These are phyloP conservation scores for Hydnum rufescens DNA, from an alignment of 768 basidiomycete species.

Conservation along the genomic window DNA sequence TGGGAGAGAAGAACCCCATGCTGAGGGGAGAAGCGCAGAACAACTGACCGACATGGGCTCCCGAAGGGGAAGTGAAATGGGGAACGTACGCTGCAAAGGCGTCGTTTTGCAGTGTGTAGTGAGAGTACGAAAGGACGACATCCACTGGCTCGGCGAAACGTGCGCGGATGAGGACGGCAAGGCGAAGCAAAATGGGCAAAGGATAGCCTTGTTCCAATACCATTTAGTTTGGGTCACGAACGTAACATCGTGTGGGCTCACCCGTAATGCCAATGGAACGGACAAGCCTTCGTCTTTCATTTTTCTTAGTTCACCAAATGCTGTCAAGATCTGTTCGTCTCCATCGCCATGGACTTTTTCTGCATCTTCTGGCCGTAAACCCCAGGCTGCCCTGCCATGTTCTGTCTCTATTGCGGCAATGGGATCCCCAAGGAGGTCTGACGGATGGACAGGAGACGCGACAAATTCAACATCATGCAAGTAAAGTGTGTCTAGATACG, in stretches of 20 bases:
- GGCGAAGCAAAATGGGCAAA: constrained; percentile 63
- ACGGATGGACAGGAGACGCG: constrained; percentile 30
- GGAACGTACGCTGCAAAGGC: constrained; percentile 36
- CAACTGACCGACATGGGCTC: constrained; percentile 32
- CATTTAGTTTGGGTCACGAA: not conserved
- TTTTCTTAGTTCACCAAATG: constrained; percentile 41
- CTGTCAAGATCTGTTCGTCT: constrained; percentile 51
- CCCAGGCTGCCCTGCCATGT: constrained; percentile 39
- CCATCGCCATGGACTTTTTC: constrained; percentile 41
- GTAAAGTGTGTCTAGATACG: constrained; percentile 63
- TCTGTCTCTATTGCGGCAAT: constrained; percentile 26
- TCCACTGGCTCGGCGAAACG: constrained; percentile 41
- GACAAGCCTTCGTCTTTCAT: constrained; percentile 51
- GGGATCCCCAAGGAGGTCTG: constrained; percentile 32
- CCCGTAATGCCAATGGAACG: constrained; percentile 65
- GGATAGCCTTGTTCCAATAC: constrained; percentile 39
- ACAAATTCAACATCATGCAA: constrained; percentile 76
- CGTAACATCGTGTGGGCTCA: constrained; percentile 14
- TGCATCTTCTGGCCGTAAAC: constrained; percentile 38
- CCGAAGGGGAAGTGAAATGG: constrained; percentile 40
- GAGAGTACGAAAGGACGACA: constrained; percentile 61
- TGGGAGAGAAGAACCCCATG: constrained; percentile 55
- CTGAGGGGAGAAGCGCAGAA: constrained; percentile 64
- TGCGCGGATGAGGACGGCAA: constrained; percentile 40
- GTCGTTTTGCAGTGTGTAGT: constrained; percentile 55